Percentiles rank a stretch among this genome's conserved stretches.
phyloP scores from a whole-genome alignment of 1,139 yeast genomes.

The Blastobotrys illinoisensis region DNA sequence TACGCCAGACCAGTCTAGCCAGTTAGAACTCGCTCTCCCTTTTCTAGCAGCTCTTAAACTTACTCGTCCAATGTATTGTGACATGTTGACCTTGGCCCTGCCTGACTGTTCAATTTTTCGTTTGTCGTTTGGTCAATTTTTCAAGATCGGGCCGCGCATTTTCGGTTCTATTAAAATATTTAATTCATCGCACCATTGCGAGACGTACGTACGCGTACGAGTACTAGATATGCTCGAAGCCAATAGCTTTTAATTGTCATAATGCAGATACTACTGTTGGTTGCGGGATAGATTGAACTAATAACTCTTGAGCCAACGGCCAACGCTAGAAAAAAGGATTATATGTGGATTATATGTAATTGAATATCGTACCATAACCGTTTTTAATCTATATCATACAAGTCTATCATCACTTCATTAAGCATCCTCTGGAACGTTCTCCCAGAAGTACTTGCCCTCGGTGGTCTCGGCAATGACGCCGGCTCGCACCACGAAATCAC shows the following conservation, averaged over 20 bases:
- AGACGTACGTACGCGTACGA: too few species aligned
- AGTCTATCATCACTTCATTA: slow-evolving; percentile 7
- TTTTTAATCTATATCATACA: background rate
- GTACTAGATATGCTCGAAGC: too few species aligned
- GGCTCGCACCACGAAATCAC: slow-evolving; percentile 82
- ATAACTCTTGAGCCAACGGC: too few species aligned
- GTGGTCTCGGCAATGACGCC: slow-evolving; percentile 84
- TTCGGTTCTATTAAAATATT: background rate
- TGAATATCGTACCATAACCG: background rate
- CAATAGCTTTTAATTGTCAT: too few species aligned
- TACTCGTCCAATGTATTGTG: slow-evolving; percentile 33
- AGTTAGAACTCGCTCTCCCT: background rate
- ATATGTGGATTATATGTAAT: too few species aligned
- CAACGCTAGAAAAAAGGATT: too few species aligned
- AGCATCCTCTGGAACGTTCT: slow-evolving; percentile 73
- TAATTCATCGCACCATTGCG: background rate
- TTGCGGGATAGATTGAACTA: too few species aligned
- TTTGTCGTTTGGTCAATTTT: background rate
- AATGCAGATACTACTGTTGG: too few species aligned
- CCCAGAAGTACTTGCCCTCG: slow-evolving; percentile 94
- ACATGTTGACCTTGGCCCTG: slow-evolving; percentile 18
- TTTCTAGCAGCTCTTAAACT: slow-evolving; percentile 9
- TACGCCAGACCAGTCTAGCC: slow-evolving; percentile 60
- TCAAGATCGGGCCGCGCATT: background rate
- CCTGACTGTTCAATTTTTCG: background rate